These are phyloP conservation scores for Pseudogymnoascus sp. DNA, from an alignment of 2,329 filamentous ascomycete genomes.

Conservation along the genomic window DNA sequence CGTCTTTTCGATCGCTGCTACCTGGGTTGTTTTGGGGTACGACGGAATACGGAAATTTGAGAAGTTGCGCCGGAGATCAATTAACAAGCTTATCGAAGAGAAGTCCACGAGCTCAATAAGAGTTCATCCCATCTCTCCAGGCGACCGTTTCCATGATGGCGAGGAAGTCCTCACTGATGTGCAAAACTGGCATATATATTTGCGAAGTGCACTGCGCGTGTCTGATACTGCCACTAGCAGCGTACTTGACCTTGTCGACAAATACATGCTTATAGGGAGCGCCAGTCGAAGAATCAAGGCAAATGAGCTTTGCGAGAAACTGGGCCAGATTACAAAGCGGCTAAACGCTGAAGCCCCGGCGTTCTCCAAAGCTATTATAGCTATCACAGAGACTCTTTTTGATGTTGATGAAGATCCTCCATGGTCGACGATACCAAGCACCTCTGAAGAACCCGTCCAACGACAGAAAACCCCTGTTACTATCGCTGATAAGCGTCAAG, in stretches of 20 bases:
- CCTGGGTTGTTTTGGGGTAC: constrained; percentile 32
- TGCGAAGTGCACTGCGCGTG: constrained; percentile 16
- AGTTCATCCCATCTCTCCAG: background rate
- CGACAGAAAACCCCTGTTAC: background rate
- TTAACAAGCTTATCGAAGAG: background rate
- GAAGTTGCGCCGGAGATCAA: constrained; percentile 16
- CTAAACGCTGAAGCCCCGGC: background rate
- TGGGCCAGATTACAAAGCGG: background rate
- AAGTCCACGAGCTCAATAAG: background rate
- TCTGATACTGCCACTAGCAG: constrained; percentile 20
- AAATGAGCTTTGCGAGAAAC: background rate
- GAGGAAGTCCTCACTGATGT: constrained; percentile 19
- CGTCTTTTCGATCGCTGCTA: constrained; percentile 33
- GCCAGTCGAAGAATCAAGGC: background rate
- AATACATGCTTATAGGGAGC: constrained; percentile 18
- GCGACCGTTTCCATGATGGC: constrained; percentile 25
- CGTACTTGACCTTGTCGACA: constrained; percentile 25
- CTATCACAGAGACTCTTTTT: background rate
- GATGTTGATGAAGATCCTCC: background rate
- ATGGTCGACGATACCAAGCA: background rate
- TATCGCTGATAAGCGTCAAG: background rate
- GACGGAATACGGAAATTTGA: constrained; percentile 27
- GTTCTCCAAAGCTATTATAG: background rate
- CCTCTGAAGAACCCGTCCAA: background rate
- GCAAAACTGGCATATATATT: constrained; percentile 22